Evolutionary conservation across 2,329 filamentous ascomycete genomes (phyloP), one percentile per base, ranked within the genome.

Genomic region (Diaporthe nobilis): DNA sequence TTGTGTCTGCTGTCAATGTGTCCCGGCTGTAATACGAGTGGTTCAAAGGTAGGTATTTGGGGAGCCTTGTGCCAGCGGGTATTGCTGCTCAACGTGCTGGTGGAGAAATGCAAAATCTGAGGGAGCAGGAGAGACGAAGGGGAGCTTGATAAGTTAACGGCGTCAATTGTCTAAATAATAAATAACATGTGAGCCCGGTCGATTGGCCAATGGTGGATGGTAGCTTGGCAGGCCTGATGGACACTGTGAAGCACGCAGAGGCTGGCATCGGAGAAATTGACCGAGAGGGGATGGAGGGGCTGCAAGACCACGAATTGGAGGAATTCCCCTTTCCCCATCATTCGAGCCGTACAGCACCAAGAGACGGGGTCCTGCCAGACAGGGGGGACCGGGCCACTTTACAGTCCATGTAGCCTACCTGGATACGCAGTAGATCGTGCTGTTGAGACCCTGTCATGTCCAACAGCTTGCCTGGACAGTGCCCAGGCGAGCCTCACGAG

Each of bases 1-100:
- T 91, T 37, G 57, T 83, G 79, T 77, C 58, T 70, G 25, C 28
- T n/a, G 37, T 55, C 47, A 31, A 13, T 17, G 63, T 63, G 63
- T 28, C 13, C 22, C 61, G 51, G 25, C 39, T 13, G 31, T 17
- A 15, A 37, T 34, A 49, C 39, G 20, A 49, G n/a, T 37, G 49
- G 13, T 20, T 31, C 31, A 31, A 12, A 9, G 44, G 15, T 34
- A 2, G 17, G 9, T 22, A 7, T 4, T 31, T 17, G 15, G 39
- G 34, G 25, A 7, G 25, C n/a, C 39, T 47, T 65, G 3, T 3
- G 15, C 22, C 25, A 12, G 15, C 5, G 31, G 31, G 5, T 25
- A 13, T 31, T 28, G n/a, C 25, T 28, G n/a, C 39, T 68, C 65
- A 68, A 39, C 42, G 65, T 68, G 49, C 34, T 31, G 13, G 31